A percentile compares a stretch with the other conserved stretches of the same genome.
Evolutionary conservation across 441 rosid species (phyloP).

Genomic region (Mallotus japonicus): DNA sequence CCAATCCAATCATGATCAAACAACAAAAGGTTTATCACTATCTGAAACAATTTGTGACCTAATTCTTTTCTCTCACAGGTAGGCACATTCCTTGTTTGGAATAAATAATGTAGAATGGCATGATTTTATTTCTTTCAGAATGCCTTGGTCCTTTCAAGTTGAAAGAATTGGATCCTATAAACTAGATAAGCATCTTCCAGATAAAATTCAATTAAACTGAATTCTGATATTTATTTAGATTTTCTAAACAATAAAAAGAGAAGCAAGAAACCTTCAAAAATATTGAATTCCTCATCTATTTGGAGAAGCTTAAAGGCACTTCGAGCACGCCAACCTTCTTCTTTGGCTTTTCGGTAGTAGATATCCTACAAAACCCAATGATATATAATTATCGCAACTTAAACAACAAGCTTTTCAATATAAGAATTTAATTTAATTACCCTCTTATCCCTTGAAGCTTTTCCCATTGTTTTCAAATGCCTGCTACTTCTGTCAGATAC

Average conservation of each 20-base stretch:
- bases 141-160: neutral
- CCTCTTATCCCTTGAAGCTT: slow-evolving; percentile 94
- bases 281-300: slow-evolving; percentile 92
- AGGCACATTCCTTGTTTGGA: neutral
- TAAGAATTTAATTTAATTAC: slow-evolving; percentile 28
- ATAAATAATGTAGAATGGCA: neutral
- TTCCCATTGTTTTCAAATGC: slow-evolving; percentile 55
- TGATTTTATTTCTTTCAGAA: too few relatives aligned
- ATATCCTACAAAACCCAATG: slow-evolving; percentile 55
- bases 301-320: slow-evolving; percentile 97
- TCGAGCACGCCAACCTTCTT: slow-evolving; percentile 99
- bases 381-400: neutral
- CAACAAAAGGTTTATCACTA: slow-evolving; percentile 2
- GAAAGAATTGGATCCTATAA: neutral
- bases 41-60: neutral
- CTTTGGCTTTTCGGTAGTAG: slow-evolving; percentile 92
- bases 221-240: neutral
- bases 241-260: neutral
- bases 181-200: neutral
- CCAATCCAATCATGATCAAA: slow-evolving; percentile 24
- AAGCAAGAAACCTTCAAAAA: slow-evolving; percentile 60
- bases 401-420: neutral
- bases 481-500: neutral
- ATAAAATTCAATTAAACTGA: too few relatives aligned
- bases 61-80: too few relatives aligned